A percentile compares a stretch with the other conserved stretches of the same genome.
These are phyloP conservation scores for Glycine latifolia DNA, from an alignment of 306 rosid species.

Conservation along the genomic window DNA sequence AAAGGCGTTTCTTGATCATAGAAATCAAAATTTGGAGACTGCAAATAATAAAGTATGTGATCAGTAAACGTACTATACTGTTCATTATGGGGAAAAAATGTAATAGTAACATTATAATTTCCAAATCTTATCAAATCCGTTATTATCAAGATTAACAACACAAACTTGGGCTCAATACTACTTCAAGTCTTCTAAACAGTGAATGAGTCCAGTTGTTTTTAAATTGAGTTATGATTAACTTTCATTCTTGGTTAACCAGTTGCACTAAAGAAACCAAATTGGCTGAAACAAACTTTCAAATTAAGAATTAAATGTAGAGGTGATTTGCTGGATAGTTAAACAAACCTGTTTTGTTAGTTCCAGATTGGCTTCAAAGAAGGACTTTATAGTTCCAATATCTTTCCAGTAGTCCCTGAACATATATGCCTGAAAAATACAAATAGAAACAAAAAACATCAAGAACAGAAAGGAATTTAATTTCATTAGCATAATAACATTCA, in stretches of 20 bases:
- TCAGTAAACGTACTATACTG: constrained; percentile 40
- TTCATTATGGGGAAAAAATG: no score
- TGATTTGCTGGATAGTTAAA: constrained; percentile 17
- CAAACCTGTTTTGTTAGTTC: constrained; percentile 85
- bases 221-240: constrained; percentile 18
- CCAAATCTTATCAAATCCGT: no score
- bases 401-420: constrained; percentile 89
- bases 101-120: no score
- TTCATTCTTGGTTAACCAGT: constrained; percentile 9
- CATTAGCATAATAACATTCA: constrained; percentile 1
- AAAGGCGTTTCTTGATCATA: constrained; percentile 84
- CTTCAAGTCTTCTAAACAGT: neutral
- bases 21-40: constrained; percentile 83
- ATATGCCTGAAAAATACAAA: constrained; percentile 64
- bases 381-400: constrained; percentile 86
- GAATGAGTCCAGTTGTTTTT: constrained; percentile 30
- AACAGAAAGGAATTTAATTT: neutral
- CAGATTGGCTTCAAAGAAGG: constrained; percentile 84
- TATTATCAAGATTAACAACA: neutral
- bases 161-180: neutral
- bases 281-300: neutral
- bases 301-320: neutral
- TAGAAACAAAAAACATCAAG: constrained; percentile 21
- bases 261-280: constrained; percentile 7
- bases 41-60: constrained; percentile 33